These are phyloP conservation scores for Tetrapyrgos nigripes DNA, from an alignment of 1,284 basidiomycete species.

Conservation along the genomic window DNA sequence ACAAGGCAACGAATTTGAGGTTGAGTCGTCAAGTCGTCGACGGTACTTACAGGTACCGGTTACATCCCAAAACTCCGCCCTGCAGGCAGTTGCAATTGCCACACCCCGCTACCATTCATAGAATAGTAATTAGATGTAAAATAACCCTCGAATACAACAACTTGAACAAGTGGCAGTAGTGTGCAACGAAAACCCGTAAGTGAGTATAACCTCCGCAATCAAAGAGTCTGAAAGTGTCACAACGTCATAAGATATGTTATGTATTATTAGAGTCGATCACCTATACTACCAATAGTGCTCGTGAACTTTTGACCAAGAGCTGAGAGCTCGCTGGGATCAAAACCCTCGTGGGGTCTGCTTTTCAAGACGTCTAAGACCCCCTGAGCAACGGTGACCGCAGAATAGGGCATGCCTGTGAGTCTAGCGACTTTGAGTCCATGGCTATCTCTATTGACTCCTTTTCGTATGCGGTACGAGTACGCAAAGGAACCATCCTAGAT, in stretches of 20 bases:
- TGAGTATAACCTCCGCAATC: no score
- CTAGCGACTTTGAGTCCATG: conserved; percentile 93
- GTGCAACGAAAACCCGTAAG: no score
- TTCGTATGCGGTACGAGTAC: conserved; percentile 83
- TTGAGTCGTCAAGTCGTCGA: no score
- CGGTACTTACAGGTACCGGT: no score
- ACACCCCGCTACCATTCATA: no score
- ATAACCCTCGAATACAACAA: no score
- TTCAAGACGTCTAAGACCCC: conserved; percentile 46
- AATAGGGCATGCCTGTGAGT: conserved; percentile 83
- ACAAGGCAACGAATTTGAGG: no score
- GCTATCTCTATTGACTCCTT: conserved; percentile 90
- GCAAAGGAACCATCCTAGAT: conserved; percentile 74
- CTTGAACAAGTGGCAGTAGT: no score
- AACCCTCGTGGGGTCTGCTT: conserved; percentile 19
- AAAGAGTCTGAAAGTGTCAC: no score
- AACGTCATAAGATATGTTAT: conserved; percentile 1
- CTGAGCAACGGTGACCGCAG: conserved; percentile 65
- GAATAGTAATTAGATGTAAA: no score
- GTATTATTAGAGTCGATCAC: conserved; percentile 15
- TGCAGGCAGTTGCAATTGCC: no score
- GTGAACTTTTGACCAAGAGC: conserved; percentile 31
- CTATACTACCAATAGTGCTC: conserved; percentile 13
- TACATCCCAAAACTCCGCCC: no score
- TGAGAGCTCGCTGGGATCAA: conserved; percentile 28